Conservation (phyloP, 345 rosid species). For the Rhodamnia rubescens region DNA sequence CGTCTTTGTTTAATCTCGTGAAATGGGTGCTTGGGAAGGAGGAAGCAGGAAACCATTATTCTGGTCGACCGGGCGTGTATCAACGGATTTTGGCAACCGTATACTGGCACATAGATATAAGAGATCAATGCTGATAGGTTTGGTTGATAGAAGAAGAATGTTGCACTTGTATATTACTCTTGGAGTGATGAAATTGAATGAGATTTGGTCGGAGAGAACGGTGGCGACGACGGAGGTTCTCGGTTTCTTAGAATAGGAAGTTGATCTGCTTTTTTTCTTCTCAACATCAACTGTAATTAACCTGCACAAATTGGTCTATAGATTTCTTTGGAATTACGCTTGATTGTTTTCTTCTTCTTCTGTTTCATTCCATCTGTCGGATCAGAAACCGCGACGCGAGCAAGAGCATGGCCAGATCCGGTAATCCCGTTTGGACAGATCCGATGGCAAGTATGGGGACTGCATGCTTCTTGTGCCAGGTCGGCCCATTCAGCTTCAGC, state of each 20-base stretch:
- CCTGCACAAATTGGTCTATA: neutral
- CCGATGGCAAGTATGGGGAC: neutral
- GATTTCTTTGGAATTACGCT: neutral
- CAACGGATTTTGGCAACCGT: neutral
- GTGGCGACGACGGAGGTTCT: neutral
- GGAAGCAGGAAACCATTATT: neutral
- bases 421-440: neutral
- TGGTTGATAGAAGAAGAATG: neutral
- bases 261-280: neutral
- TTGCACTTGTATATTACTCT: neutral
- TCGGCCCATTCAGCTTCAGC: neutral
- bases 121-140: neutral
- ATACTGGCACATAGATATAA: neutral
- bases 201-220: neutral
- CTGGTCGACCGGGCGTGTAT: neutral
- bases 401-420: neutral
- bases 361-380: neutral
- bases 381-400: neutral
- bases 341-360: neutral
- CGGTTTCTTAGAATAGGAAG: neutral
- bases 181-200: neutral
- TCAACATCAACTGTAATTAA: neutral
- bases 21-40: neutral
- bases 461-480: neutral
- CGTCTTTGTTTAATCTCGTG: slow-evolving; percentile 15